phyloP scores from a whole-genome alignment of 805 yeast species.

The Cyberlindnera xishuangbannaensis region DNA sequence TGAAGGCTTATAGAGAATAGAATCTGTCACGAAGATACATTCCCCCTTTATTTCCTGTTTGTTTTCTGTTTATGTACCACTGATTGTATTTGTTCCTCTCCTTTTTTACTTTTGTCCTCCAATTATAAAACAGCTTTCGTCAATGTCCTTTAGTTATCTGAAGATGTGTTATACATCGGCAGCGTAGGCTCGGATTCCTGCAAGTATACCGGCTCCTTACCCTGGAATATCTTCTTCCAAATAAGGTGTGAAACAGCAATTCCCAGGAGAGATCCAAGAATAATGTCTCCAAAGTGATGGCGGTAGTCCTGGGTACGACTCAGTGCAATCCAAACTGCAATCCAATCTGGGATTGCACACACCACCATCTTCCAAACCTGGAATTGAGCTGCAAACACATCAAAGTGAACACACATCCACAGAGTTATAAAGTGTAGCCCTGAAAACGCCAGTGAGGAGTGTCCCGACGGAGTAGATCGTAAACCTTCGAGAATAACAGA shows the following conservation, averaged over 20 bases:
- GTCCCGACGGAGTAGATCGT: conserved; percentile 79
- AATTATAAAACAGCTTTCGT: too few relatives aligned
- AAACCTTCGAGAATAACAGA: conserved; percentile 56
- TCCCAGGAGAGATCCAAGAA: conserved; percentile 72
- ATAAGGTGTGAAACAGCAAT: conserved; percentile 11
- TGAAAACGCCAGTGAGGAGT: conserved; percentile 62
- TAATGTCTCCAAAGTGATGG: conserved; percentile 83
- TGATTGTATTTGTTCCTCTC: too few relatives aligned
- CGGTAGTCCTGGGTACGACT: conserved; percentile 87
- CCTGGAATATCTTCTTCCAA: conserved; percentile 17
- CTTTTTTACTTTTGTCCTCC: too few relatives aligned
- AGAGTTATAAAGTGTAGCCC: conserved; percentile 55
- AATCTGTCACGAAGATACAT: too few relatives aligned
- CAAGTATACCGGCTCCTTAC: conserved; percentile 16
- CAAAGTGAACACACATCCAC: conserved; percentile 41
- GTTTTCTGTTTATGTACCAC: too few relatives aligned
- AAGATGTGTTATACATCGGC: conserved; percentile 14
- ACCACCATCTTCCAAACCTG: conserved; percentile 54
- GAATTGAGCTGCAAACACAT: conserved; percentile 24
- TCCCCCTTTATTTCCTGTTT: too few relatives aligned
- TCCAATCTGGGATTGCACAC: conserved; percentile 48
- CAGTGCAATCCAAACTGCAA: conserved; percentile 72
- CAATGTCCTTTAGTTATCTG: not conserved
- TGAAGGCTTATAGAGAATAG: conserved; percentile 3
- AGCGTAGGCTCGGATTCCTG: conserved; percentile 7